Base-by-base conservation (phyloP, 192 early-diverging fungal species). In the Backusella morwellensis region DNA sequence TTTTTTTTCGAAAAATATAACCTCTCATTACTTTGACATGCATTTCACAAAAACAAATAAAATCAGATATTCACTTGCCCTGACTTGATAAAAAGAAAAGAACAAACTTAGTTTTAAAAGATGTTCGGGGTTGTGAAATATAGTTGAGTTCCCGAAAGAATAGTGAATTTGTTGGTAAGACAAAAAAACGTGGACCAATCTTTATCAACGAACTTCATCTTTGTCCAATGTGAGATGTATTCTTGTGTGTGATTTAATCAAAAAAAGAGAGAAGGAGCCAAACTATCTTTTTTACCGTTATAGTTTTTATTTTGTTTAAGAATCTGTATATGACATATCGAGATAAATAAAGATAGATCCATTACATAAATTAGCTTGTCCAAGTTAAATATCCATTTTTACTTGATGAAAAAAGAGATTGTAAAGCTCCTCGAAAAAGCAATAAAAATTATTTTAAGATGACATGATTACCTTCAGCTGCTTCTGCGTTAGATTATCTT, bases 171-270 rank as follows among this genome's bases (percentile, higher is more conserved):
- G 56, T 29, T 63, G 56, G 54, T 63, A 63, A 63, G 56, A 63
- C 56, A 63, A 63, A 63, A 52, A 63, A 63, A 63, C 56, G 56
- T 63, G 56, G 56, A 63, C 56, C 56, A 63, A 63, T 63, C 56
- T 63, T 63, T 63, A 63, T 63, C 56, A 63, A 29, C 8, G 26
- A 63, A 29, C 21, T 29, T 3, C 23, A 63, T 29, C 21, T 63
- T 29, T 63, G 56, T 63, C 23, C 21, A 63, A 63, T 63, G 56
- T 63, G 56, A 63, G 56, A 63, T 63, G 56, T 26, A 29, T 63
- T 29, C 7, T 26, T 63, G 56, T 63, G 23, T 9, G 29, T 32
- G 9, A 11, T 63, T 29, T 50, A n/a, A n/a, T 17, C 17, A 17
- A 50, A 50, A 50, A 23, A 59, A 40, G 3, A 11, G 38, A 40